Evolutionary conservation across 108 stramenopile species (phyloP), one percentile per base, ranked within the genome.

Genomic region (Conticribra weissflogii): DNA sequence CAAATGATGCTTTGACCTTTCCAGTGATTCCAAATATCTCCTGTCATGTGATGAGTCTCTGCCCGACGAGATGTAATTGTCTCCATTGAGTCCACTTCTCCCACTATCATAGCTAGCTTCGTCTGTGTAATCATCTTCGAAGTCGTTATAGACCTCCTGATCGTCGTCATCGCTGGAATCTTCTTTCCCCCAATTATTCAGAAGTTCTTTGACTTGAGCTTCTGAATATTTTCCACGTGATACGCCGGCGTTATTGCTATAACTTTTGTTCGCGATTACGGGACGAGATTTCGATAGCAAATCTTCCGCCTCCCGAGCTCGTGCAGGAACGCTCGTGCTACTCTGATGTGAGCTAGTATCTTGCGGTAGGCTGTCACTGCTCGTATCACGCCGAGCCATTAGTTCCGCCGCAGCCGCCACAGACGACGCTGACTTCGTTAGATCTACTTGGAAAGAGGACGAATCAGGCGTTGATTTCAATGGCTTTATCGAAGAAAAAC

Each of bases 181-280:
- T 16, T 70, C 68, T 47, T 24, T 64, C 7, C 68, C 68, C 76
- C 68, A 70, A 31, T 49, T 47, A 18, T 64, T 68, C 22, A 63
- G 33, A 8, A 70, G 31, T 53, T 57, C 50, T 24, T 65, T 70
- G 23, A 69, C 63, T 29, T 70, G 68, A 17, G 58, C 36, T 30
- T 52, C 33, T 22, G 76, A 59, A 31, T 57, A 78, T 70, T 70
- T 78, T 0, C 62, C 76, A 7, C 76, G 76, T 24, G 58, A 16
- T 18, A 78, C 56, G 25, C 76, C 76, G 15, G 66, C 66, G 33
- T 64, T 54, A 25, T 65, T 54, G 17, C 59, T 21, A 18, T 50
- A 29, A 1, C 18, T 31, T 4, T 27, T 44, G 46, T 23, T 53
- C 56, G 49, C 9, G 15, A 44, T 53, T 29, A 29, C 18, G 18